A percentile compares a stretch with the other conserved stretches of the same genome.
These are phyloP conservation scores for Penicillium concentricum DNA, from an alignment of 2,329 filamentous ascomycete species.

Conservation along the genomic window DNA sequence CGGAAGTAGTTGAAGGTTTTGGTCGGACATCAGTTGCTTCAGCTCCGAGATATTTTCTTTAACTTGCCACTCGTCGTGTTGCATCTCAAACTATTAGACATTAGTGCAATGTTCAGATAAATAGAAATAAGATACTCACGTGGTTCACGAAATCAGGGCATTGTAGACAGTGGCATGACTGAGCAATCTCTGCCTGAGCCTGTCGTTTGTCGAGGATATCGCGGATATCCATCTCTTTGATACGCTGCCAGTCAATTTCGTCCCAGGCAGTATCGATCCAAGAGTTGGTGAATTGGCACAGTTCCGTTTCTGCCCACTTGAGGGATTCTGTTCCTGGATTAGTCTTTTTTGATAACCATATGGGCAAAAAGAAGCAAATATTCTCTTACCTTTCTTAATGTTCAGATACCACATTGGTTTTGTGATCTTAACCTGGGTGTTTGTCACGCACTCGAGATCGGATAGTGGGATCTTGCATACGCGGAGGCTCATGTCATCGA, in stretches of 20 bases:
- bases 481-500: slow-evolving; percentile 67
- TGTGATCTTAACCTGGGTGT: slow-evolving; percentile 57
- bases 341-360: slow-evolving; percentile 8
- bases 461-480: slow-evolving; percentile 67
- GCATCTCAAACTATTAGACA: slow-evolving; percentile 74
- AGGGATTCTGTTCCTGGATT: slow-evolving; percentile 45
- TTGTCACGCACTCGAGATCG: slow-evolving; percentile 83
- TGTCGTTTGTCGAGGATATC: slow-evolving; percentile 73
- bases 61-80: slow-evolving; percentile 94
- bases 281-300: slow-evolving; percentile 66
- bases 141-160: slow-evolving; percentile 86
- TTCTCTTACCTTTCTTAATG: slow-evolving; percentile 48
- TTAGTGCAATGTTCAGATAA: not conserved
- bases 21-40: slow-evolving; percentile 86
- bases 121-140: slow-evolving; percentile 53
- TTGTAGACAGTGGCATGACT: slow-evolving; percentile 62
- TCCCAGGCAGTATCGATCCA: slow-evolving; percentile 78
- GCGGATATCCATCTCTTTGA: slow-evolving; percentile 79
- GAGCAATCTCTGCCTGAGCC: slow-evolving; percentile 62
- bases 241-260: slow-evolving; percentile 76
- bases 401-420: slow-evolving; percentile 50
- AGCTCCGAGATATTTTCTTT: slow-evolving; percentile 88
- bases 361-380: not conserved
- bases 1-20: slow-evolving; percentile 90
- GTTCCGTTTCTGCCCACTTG: slow-evolving; percentile 64